Evolutionary conservation across 306 rosid species (phyloP), one percentile per base, ranked within the genome.

Genomic region (Cajanus cajan): DNA sequence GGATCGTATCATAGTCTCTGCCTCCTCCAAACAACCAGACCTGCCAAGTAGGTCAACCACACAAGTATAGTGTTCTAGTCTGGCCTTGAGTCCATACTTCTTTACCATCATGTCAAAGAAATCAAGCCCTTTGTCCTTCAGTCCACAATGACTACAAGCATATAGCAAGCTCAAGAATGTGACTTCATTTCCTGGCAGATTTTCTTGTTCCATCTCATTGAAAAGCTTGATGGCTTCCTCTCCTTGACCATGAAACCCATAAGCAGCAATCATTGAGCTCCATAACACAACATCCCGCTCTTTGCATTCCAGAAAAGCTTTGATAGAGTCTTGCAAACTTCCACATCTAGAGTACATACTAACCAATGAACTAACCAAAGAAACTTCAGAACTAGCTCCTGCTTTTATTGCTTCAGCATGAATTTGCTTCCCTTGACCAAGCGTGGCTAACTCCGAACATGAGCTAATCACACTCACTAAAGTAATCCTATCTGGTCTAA

Each of bases 311-410:
- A 10, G 33, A 83, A 93, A 95, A 76, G 88, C 91, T 78, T 84
- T 93, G 41, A 87, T 62, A 41, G 97, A 87, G 47, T 88, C 98
- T 57, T 95, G 92, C 79, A 92, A 82, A 74, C 89, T 85, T 65
- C 98, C 98, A 74, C 97, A 90, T 79, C 74, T 89, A 16, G 97
- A 92, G 83, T 95, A 95, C 98, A 92, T 90, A 68, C 94, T 90
- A 51, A 92, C 87, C 81, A 95, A 83, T 52, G 97, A 88, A 81
- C 92, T 90, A 71, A 85, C 64, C 24, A 92, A 89, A 9, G 87
- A 84, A 83, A 87, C 89, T 79, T 76, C 86, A 4, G 84, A 88
- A 69, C 87, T 63, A 72, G 91, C 89, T 81, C 98, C 97, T 13
- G 90, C 83, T 85, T 95, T 95, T 67, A 90, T 85, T 40, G 77